Conservation (phyloP, 345 rosid species). For the Salix viminalis region DNA sequence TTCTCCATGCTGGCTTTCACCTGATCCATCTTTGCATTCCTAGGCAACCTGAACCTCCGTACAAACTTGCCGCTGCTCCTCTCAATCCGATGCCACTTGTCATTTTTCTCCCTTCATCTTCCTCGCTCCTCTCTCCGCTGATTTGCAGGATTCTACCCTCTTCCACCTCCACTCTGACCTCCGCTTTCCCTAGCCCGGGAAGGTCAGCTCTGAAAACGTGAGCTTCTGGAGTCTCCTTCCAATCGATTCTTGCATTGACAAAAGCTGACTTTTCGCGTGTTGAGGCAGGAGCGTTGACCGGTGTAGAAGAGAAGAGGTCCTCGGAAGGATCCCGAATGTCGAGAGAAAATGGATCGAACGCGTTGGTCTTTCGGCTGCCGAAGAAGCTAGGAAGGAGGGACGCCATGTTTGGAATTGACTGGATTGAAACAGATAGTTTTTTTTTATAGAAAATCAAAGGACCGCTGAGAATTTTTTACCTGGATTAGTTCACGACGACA, state of each 20-base stretch:
- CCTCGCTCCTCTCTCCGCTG: slow-evolving; percentile 24
- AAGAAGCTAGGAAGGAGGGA: slow-evolving; percentile 23
- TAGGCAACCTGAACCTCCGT: slow-evolving; percentile 19
- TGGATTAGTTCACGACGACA: background rate
- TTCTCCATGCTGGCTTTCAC: slow-evolving; percentile 24
- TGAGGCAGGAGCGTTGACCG: background rate
- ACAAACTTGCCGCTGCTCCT: slow-evolving; percentile 17
- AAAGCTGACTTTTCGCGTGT: slow-evolving; percentile 11
- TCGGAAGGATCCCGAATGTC: slow-evolving; percentile 18
- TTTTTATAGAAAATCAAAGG: background rate
- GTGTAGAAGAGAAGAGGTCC: background rate
- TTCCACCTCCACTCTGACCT: slow-evolving; percentile 24
- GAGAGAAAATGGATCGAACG: slow-evolving; percentile 18
- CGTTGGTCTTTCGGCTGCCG: slow-evolving; percentile 13
- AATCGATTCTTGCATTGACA: slow-evolving; percentile 15
- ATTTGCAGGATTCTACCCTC: slow-evolving; percentile 26
- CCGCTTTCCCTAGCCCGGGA: slow-evolving; percentile 21
- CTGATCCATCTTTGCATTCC: slow-evolving; percentile 21
- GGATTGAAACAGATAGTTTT: background rate
- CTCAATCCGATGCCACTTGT: slow-evolving; percentile 20
- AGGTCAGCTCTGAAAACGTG: slow-evolving; percentile 28
- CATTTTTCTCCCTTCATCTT: slow-evolving; percentile 19
- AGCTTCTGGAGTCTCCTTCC: slow-evolving; percentile 28
- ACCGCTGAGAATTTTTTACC: background rate
- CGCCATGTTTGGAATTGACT: background rate